Conservation (phyloP, 805 yeast genomes). For the Kodamaea kaohsiungensis region DNA sequence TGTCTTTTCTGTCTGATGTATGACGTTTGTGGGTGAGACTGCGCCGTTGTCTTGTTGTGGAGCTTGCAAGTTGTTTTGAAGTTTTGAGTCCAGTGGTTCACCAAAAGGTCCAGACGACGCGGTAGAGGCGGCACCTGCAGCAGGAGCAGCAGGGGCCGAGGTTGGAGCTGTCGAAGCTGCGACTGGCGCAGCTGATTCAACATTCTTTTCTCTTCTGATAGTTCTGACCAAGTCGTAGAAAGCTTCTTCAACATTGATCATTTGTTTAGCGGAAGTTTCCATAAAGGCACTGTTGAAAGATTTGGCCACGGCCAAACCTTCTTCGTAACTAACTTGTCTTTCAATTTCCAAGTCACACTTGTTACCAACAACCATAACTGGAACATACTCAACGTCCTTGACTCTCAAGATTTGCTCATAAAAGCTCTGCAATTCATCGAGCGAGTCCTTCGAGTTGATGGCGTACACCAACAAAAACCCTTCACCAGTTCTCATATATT, state of each 20-base stretch:
- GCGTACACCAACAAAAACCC: conserved; percentile 90
- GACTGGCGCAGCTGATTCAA: conserved; percentile 5
- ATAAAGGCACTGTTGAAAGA: conserved; percentile 72
- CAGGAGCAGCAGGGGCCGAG: conserved; percentile 5
- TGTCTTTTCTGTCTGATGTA: conserved; percentile 9
- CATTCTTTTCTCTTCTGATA: conserved; percentile 34
- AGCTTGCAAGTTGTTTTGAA: not conserved
- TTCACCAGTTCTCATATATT: conserved; percentile 94
- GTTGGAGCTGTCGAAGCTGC: conserved; percentile 6
- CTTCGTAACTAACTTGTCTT: conserved; percentile 71
- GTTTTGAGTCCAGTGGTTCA: not conserved
- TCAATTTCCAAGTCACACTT: conserved; percentile 74
- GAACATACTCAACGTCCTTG: conserved; percentile 72
- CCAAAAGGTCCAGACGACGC: conserved; percentile 4
- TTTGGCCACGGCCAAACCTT: conserved; percentile 62
- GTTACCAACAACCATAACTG: conserved; percentile 78
- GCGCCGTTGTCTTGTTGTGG: conserved; percentile 8
- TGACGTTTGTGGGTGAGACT: conserved; percentile 3
- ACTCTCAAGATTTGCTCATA: conserved; percentile 76
- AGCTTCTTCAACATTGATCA: conserved; percentile 85
- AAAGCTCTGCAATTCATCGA: conserved; percentile 81
- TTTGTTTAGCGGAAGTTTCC: conserved; percentile 92
- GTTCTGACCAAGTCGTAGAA: conserved; percentile 68
- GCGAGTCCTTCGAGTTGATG: conserved; percentile 80
- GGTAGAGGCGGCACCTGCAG: conserved; percentile 6